Conservation (phyloP, 1,284 basidiomycete genomes). For the Neolentinus lepideus region DNA sequence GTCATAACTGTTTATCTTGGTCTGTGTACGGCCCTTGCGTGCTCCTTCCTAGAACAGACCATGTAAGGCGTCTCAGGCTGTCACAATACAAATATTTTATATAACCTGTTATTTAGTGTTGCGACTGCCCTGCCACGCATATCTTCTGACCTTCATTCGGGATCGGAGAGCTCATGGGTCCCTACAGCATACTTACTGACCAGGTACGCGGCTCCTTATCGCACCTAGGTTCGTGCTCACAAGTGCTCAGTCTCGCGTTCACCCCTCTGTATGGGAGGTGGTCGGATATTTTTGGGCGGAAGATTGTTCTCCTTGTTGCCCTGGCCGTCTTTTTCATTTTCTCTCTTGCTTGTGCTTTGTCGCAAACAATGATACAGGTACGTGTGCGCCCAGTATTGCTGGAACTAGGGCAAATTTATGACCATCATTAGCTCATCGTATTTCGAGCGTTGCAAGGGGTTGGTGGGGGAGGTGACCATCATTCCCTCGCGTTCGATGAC, state of each 20-base stretch:
- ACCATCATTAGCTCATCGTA: slow-evolving; percentile 29
- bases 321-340: slow-evolving; percentile 31
- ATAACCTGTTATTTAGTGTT: slow-evolving; percentile 22
- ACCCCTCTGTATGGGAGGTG: slow-evolving; percentile 25
- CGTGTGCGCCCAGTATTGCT: background rate
- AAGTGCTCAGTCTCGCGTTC: slow-evolving; percentile 16
- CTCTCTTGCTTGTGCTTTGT: slow-evolving; percentile 22
- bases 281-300: slow-evolving; percentile 34
- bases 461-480: slow-evolving; percentile 16
- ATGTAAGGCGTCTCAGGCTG: slow-evolving; percentile 18
- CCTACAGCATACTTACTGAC: slow-evolving; percentile 15
- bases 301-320: slow-evolving; percentile 28
- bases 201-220: slow-evolving; percentile 6
- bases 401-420: too few relatives aligned
- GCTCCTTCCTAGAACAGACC: slow-evolving; percentile 7
- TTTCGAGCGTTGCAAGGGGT: slow-evolving; percentile 33
- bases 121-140: slow-evolving; percentile 35
- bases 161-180: slow-evolving; percentile 23
- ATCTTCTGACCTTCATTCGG: slow-evolving; percentile 26
- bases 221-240: slow-evolving; percentile 11
- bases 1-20: slow-evolving; percentile 31
- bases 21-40: slow-evolving; percentile 9
- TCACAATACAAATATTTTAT: slow-evolving; percentile 17
- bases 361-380: slow-evolving; percentile 28
- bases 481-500: slow-evolving; percentile 7